Conservation (phyloP, 768 basidiomycete genomes). For the Trametes coccinea region DNA sequence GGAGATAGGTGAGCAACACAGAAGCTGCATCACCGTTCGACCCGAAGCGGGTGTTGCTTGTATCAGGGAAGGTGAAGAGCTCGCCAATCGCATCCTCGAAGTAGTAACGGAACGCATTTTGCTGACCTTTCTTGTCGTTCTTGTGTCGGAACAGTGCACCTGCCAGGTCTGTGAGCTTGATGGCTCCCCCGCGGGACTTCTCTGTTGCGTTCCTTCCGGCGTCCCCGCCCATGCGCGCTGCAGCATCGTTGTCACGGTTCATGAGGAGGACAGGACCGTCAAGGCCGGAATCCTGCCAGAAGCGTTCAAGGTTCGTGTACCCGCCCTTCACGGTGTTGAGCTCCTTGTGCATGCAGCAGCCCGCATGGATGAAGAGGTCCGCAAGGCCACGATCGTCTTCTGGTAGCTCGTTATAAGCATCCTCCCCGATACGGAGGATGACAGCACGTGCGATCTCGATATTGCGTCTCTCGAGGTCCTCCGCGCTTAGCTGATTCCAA, state of each 20-base stretch:
- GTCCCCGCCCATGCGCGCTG: not conserved
- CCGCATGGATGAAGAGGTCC: conserved; percentile 37
- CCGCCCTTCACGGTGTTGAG: conserved; percentile 37
- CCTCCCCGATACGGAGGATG: too few species aligned
- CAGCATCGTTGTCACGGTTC: conserved; percentile 20
- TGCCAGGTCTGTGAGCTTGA: conserved; percentile 30
- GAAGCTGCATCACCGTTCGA: conserved; percentile 34
- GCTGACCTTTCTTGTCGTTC: conserved; percentile 38
- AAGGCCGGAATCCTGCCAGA: not conserved
- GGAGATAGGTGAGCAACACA: conserved; percentile 33
- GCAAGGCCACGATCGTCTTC: not conserved
- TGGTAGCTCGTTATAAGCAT: too few species aligned
- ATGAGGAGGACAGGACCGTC: conserved; percentile 7
- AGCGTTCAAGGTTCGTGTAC: not conserved
- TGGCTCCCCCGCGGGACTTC: conserved; percentile 21
- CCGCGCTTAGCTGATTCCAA: too few species aligned
- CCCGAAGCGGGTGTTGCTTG: conserved; percentile 37
- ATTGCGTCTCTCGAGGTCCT: too few species aligned
- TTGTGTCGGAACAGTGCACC: conserved; percentile 37
- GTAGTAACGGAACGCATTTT: conserved; percentile 29
- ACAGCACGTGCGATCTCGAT: too few species aligned
- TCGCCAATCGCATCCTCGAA: conserved; percentile 15
- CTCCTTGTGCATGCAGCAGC: conserved; percentile 44
- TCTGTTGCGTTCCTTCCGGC: not conserved
- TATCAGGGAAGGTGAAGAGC: conserved; percentile 33